Conservation (phyloP, 257 asterid genomes). For the Verbascum thapsus region DNA sequence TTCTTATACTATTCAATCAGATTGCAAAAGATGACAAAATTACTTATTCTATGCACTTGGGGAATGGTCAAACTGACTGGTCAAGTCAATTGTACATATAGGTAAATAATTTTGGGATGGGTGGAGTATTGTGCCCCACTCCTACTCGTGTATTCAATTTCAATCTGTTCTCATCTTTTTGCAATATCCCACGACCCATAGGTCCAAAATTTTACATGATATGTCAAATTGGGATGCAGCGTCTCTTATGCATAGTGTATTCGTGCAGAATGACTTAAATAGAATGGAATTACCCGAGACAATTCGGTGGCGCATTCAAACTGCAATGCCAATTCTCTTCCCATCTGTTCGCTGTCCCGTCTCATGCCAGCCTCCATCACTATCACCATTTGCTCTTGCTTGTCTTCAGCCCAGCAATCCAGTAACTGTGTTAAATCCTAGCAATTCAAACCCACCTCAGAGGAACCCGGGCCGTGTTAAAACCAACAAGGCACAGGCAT, state of each 20-base stretch:
- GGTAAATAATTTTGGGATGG: no score
- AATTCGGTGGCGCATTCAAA: constrained; percentile 78
- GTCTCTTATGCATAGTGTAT: constrained; percentile 8
- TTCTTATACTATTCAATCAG: no score
- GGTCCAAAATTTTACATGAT: background rate
- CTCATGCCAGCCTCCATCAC: constrained; percentile 68
- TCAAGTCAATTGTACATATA: no score
- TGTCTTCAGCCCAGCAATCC: constrained; percentile 63
- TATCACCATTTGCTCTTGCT: constrained; percentile 50
- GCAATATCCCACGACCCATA: background rate
- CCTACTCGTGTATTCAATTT: no score
- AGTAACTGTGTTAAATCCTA: constrained; percentile 39
- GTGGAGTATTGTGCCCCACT: no score
- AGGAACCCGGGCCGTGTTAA: constrained; percentile 52
- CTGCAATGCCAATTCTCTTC: constrained; percentile 70
- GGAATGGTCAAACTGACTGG: no score
- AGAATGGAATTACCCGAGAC: constrained; percentile 70
- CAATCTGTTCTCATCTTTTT: background rate
- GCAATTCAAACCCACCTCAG: constrained; percentile 46
- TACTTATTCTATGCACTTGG: no score
- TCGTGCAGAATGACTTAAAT: constrained; percentile 67
- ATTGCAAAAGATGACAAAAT: no score
- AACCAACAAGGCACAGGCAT: constrained; percentile 42
- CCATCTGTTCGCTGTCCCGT: constrained; percentile 46
- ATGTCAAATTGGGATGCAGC: background rate